Evolutionary conservation across 345 rosid species (phyloP), one percentile per base, ranked within the genome.

Genomic region (Laguncularia racemosa): DNA sequence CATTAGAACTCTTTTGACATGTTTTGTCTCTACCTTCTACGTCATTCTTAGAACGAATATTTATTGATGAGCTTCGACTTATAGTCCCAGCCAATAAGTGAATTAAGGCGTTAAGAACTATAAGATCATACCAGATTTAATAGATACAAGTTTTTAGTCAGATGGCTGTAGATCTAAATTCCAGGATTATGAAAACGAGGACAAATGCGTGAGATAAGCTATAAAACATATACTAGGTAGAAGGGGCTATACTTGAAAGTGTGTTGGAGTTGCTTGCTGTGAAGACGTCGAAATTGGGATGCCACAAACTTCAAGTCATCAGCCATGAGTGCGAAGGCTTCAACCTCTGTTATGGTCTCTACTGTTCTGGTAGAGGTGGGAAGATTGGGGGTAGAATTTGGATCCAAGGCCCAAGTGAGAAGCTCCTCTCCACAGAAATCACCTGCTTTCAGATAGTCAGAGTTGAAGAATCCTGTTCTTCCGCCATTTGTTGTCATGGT

Each of bases 361-460:
- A 81, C 95, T 0, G 91, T 84, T 60, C 97, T 60, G 9, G 83
- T 79, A 0, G 97, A 86, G 14, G 65, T 71, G 6, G 96, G 95
- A n/a, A 71, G 76, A 55, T 82, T 60, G 57, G 84, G 69, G 26
- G 84, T 65, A 62, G 83, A 75, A 3, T 72, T 84, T 48, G 87
- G 87, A 74, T 79, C 87, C 71, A 84, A 57, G 6, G 88, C 89
- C 89, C 95, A 74, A 12, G 88, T 79, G 16, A 86, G 86, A 63
- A 84, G 81, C 58, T 74, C 91, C 48, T 86, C 97, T n/a, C 95
- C 92, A 45, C 88, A 79, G 56, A 86, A 86, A 53, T 89, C 91
- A 44, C 88, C 83, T 0, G 84, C 77, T 14, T 81, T 75, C 7
- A 86, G 79, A 49, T 64, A 52, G 46, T 48, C 86, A 16, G 81